phyloP scores from a whole-genome alignment of 129 eudicot species.

The Apium graveolens region DNA sequence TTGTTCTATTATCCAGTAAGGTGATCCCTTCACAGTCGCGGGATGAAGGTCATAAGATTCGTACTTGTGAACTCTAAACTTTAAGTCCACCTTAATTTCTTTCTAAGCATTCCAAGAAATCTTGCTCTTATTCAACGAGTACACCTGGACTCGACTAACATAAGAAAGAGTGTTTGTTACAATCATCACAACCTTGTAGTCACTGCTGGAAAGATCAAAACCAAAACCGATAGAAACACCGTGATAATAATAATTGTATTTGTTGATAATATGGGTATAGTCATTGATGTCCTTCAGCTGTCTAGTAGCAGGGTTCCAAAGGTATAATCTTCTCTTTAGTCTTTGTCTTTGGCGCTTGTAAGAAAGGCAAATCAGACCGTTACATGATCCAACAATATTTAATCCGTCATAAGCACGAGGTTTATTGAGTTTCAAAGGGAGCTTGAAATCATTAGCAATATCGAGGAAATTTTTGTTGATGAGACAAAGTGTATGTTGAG shows the following conservation, averaged over 20 bases:
- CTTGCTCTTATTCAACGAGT: not conserved
- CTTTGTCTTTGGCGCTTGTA: too few relatives aligned
- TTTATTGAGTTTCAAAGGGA: not conserved
- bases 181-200: constrained; percentile 16
- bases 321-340: not conserved
- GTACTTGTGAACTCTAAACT: not conserved
- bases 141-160: not conserved
- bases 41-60: too few relatives aligned
- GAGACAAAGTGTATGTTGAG: too few relatives aligned
- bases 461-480: not conserved
- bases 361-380: constrained; percentile 5
- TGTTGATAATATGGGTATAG: not conserved
- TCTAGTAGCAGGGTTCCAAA: constrained; percentile 16
- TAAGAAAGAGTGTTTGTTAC: too few relatives aligned
- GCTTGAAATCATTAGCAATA: not conserved
- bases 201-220: not conserved
- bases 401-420: too few relatives aligned
- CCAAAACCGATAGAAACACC: constrained; percentile 7
- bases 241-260: too few relatives aligned
- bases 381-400: constrained; percentile 3
- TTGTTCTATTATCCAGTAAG: not conserved
- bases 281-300: not conserved
- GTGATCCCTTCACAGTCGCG: not conserved
- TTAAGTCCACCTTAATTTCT: not conserved
- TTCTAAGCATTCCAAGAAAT: constrained; percentile 16